Evolutionary conservation across 176 grass and related monocot species (phyloP).

Genomic region (Cymbopogon citratus): DNA sequence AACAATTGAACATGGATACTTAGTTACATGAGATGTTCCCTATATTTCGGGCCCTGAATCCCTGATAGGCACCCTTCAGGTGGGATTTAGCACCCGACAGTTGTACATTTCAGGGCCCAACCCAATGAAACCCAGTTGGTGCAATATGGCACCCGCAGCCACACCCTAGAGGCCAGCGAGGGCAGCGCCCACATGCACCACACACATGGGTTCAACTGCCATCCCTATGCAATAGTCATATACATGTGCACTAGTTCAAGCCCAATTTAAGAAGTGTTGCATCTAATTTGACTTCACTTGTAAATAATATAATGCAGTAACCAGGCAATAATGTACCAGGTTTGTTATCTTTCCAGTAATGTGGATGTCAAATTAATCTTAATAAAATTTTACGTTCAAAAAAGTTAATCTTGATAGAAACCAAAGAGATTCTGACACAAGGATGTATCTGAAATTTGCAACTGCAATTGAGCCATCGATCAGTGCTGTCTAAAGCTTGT

Average conservation of each 20-base stretch:
- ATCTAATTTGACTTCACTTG: neutral
- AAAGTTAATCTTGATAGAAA: neutral
- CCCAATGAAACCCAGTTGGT: too few relatives aligned
- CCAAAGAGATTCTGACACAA: slow-evolving; percentile 13
- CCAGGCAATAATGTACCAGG: neutral
- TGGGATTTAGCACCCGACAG: too few relatives aligned
- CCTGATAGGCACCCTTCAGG: too few relatives aligned
- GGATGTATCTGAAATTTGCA: slow-evolving; percentile 12
- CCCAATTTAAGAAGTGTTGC: neutral
- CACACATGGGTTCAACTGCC: too few relatives aligned
- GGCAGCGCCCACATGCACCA: too few relatives aligned
- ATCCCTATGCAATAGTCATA: neutral
- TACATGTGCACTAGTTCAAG: neutral
- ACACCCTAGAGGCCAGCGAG: too few relatives aligned
- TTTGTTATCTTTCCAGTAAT: neutral
- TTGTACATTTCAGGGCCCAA: too few relatives aligned
- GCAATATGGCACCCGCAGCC: too few relatives aligned
- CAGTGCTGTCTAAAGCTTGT: slow-evolving; percentile 21
- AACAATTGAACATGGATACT: neutral
- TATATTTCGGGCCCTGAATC: too few relatives aligned
- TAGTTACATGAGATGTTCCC: neutral
- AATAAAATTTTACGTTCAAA: neutral
- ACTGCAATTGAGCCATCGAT: slow-evolving; percentile 20
- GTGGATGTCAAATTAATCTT: slow-evolving; percentile 2
- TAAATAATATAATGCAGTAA: slow-evolving; percentile 1